These are phyloP conservation scores for Tinospora cordifolia DNA, from an alignment of 164 flowering plant genomes.

Conservation along the genomic window DNA sequence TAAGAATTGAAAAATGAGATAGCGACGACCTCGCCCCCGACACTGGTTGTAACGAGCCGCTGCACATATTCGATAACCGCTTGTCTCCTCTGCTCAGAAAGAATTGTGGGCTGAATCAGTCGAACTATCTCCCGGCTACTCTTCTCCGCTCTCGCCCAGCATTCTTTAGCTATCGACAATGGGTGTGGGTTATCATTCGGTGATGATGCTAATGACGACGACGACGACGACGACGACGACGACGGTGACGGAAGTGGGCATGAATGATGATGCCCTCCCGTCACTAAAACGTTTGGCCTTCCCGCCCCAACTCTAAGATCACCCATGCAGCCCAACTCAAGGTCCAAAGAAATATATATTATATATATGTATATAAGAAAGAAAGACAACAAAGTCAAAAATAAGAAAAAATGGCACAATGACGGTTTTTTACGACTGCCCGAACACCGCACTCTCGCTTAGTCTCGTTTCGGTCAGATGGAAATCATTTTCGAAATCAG, in stretches of 20 bases:
- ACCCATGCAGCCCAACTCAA: neutral
- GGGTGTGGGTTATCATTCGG: slow-evolving; percentile 43
- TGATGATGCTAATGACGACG: slow-evolving; percentile 9
- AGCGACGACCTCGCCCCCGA: slow-evolving; percentile 48
- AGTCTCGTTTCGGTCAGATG: neutral
- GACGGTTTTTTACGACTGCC: neutral
- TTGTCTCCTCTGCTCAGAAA: neutral
- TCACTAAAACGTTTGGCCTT: neutral
- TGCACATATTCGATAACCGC: slow-evolving; percentile 60
- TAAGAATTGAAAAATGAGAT: too few relatives aligned
- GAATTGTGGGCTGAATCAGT: neutral
- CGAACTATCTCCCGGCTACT: neutral
- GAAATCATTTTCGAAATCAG: neutral
- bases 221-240: neutral
- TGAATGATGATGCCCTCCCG: neutral
- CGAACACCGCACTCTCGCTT: too few relatives aligned
- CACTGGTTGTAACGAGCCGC: slow-evolving; percentile 31
- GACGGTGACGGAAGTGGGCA: neutral
- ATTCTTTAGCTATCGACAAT: slow-evolving; percentile 46
- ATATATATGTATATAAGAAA: too few relatives aligned
- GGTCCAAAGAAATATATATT: too few relatives aligned
- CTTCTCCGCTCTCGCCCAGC: slow-evolving; percentile 2
- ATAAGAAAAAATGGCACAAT: neutral
- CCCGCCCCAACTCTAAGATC: neutral
- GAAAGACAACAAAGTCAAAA: too few relatives aligned